Conservation (phyloP, 495 filamentous ascomycete genomes). For the Penicillium crystallinum region DNA sequence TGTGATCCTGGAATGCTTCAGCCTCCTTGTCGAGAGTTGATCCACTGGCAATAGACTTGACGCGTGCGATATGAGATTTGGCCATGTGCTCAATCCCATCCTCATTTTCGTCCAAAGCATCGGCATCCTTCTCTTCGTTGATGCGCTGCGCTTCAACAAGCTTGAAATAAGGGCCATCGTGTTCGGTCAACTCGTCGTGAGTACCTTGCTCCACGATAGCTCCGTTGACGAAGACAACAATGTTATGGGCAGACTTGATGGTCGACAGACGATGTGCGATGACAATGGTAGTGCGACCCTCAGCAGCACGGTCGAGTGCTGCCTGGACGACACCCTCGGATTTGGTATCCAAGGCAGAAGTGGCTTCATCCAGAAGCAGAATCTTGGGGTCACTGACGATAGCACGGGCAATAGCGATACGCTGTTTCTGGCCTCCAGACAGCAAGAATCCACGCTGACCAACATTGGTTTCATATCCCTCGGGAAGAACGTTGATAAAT, state of each 20-base stretch:
- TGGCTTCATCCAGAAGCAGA: constrained; percentile 90
- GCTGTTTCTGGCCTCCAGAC: constrained; percentile 93
- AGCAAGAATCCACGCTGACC: constrained; percentile 91
- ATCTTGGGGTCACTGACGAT: constrained; percentile 95
- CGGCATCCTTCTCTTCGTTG: constrained; percentile 57
- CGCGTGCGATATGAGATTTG: constrained; percentile 23
- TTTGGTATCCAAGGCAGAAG: constrained; percentile 90
- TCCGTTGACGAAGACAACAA: constrained; percentile 85
- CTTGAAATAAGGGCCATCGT: constrained; percentile 60
- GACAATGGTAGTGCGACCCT: constrained; percentile 91
- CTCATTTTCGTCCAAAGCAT: constrained; percentile 30
- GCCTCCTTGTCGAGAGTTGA: constrained; percentile 18
- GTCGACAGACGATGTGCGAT: constrained; percentile 95
- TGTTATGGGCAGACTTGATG: constrained; percentile 90
- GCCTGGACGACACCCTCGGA: constrained; percentile 93
- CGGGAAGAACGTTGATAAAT: constrained; percentile 77
- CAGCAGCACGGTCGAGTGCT: constrained; percentile 78
- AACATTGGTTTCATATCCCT: constrained; percentile 90
- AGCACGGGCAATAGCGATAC: constrained; percentile 83
- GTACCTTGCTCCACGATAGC: constrained; percentile 85
- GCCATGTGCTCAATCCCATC: constrained; percentile 17
- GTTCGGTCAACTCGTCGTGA: constrained; percentile 63
- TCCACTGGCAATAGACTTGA: constrained; percentile 30
- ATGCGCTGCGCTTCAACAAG: constrained; percentile 79
- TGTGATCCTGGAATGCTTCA: constrained; percentile 20